Percentiles rank a stretch among this genome's conserved stretches.
Evolutionary conservation across 306 rosid genomes (phyloP).

Genomic region (Citrullus mucosospermus): DNA sequence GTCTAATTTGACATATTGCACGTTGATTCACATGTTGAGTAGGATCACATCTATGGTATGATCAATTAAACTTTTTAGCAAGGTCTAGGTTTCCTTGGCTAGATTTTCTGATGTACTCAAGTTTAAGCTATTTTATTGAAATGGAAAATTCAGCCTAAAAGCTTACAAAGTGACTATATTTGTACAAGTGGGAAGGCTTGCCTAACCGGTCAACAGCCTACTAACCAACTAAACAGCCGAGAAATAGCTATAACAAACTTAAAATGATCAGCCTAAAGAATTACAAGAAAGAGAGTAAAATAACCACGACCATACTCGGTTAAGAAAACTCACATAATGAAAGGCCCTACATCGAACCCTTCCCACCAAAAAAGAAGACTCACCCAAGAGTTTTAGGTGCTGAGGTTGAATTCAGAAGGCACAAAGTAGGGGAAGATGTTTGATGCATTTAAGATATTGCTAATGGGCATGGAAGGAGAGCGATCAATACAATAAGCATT

Average conservation of each 20-base stretch:
- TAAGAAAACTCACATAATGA: neutral
- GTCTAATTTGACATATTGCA: neutral
- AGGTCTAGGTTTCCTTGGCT: neutral
- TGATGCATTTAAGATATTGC: neutral
- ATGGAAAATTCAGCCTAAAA: too few relatives aligned
- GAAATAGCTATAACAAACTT: neutral
- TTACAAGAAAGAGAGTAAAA: neutral
- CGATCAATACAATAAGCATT: neutral
- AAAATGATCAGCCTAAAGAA: neutral
- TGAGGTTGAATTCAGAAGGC: neutral
- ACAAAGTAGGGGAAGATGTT: neutral
- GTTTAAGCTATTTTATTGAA: neutral
- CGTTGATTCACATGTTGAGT: neutral
- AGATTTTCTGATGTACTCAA: neutral
- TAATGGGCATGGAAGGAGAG: neutral
- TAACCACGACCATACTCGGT: neutral
- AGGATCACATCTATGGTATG: neutral
- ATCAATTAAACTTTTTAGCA: neutral
- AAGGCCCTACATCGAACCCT: neutral
- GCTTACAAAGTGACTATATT: neutral
- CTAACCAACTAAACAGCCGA: neutral
- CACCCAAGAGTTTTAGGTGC: neutral
- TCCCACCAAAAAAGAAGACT: neutral
- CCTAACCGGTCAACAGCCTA: neutral
- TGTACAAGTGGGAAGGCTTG: neutral